These are phyloP conservation scores for Mycena maculata DNA, from an alignment of 768 basidiomycete genomes.

Conservation along the genomic window DNA sequence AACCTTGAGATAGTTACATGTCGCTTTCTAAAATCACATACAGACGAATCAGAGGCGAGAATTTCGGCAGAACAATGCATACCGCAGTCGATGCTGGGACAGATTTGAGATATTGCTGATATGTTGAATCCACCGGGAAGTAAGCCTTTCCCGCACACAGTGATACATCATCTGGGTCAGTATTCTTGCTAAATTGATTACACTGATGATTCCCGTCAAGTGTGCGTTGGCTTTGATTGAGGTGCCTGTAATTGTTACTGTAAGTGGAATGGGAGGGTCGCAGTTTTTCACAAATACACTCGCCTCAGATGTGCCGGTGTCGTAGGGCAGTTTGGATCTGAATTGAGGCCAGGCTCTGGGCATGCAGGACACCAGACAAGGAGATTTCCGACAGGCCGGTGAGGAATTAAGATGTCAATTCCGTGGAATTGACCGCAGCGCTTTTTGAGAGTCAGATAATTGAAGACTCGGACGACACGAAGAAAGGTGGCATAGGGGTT, in stretches of 20 bases:
- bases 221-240: conserved; percentile 24
- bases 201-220: conserved; percentile 38
- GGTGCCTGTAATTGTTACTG: conserved; percentile 24
- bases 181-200: conserved; percentile 33
- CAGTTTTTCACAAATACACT: background rate
- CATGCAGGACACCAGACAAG: conserved; percentile 38
- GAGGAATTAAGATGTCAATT: conserved; percentile 32
- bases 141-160: conserved; percentile 27
- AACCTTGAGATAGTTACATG: conserved; percentile 35
- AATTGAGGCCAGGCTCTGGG: conserved; percentile 35
- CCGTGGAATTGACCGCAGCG: conserved; percentile 39
- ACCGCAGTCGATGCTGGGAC: conserved; percentile 24
- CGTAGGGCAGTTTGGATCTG: conserved; percentile 22
- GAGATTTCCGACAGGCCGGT: conserved; percentile 33
- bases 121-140: conserved; percentile 30
- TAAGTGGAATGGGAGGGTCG: background rate
- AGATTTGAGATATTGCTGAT: conserved; percentile 25
- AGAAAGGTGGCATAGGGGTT: conserved; percentile 39
- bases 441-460: conserved; percentile 24
- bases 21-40: conserved; percentile 31
- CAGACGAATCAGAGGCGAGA: background rate
- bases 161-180: conserved; percentile 26
- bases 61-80: background rate
- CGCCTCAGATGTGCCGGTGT: conserved; percentile 34
- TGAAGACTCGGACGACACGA: conserved; percentile 39